Conservation (phyloP, 169 alveolate genomes). For the Babesia divergens region DNA sequence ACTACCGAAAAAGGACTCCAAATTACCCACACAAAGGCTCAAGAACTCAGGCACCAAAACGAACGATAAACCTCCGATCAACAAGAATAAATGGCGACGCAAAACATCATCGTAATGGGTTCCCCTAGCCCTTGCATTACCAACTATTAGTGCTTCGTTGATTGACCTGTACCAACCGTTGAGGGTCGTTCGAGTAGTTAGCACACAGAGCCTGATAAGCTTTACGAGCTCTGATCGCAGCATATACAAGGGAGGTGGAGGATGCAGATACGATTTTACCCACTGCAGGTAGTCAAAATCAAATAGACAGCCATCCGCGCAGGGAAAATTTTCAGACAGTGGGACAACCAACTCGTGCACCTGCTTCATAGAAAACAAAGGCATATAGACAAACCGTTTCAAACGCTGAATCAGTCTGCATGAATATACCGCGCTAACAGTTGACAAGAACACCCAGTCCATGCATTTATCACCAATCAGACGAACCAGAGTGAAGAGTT, state of each 20-base stretch:
- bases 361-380: constrained; percentile 39
- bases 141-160: background rate
- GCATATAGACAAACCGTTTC: constrained; percentile 41
- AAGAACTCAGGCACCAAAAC: constrained; percentile 40
- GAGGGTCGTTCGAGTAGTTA: background rate
- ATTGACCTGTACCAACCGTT: background rate
- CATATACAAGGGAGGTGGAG: constrained; percentile 51
- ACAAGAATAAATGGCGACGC: constrained; percentile 14
- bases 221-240: constrained; percentile 29
- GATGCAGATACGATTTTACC: constrained; percentile 31
- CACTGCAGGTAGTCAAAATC: constrained; percentile 26
- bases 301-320: constrained; percentile 1
- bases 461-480: constrained; percentile 17
- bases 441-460: background rate
- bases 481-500: constrained; percentile 2
- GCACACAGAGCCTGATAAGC: background rate
- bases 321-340: constrained; percentile 19
- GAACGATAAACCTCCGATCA: constrained; percentile 19
- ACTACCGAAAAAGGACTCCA: constrained; percentile 32
- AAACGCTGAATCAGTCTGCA: constrained; percentile 10
- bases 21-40: constrained; percentile 23
- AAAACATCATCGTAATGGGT: constrained; percentile 10
- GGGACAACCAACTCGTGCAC: constrained; percentile 54
- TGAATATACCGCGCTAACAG: background rate
- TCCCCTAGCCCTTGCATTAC: background rate